Base-by-base conservation (phyloP, 805 yeast species). In the Starmerella etchellsii region DNA sequence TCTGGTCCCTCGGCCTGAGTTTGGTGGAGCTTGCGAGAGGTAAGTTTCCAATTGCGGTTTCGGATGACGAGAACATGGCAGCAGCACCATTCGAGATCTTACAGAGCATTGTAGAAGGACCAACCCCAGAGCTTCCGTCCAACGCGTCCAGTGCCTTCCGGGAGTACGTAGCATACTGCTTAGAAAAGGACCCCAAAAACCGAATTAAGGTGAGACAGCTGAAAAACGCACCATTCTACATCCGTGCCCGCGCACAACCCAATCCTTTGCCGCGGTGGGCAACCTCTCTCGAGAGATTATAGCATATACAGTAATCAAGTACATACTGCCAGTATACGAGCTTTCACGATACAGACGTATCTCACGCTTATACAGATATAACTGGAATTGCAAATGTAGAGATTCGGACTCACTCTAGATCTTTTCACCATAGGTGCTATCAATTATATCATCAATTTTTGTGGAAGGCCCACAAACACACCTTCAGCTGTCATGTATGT, bases 1-100 rank as follows among this genome's bases (percentile, higher is more conserved):
- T 91, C 11, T 91, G 99, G 99, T 84, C 96, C 0, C 64, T 87
- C 50, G 99, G 98, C 1, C 65, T 91, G 34, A 81, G 87, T 78
- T 66, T 91, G 31, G 74, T 83, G 37, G 97, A 91, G 59, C 65
- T 91, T 39, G 88, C 95, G 1, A 74, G 81, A 3, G 97, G 97
- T 0, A 68, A 68, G 40, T 78, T 80, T 51, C 91, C 95, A 2
- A 41, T 46, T 22, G 37, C 41, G 26, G 34, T 46, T 6, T 36
- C 34, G 9, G 41, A 23, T n/a, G 41, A 40, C 8, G 55, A 53
- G 1, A 47, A 50, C 7, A 24, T 25, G 18, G 47, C 60, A 27
- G 88, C 91, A 33, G 31, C 37, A 23, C 31, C 31, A 9, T 66
- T 91, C 48, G 98, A 91, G 55, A 67, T 91, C 16, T 61, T 91